Conservation (phyloP, 1,139 yeast genomes). For the Starmera stellimalicola region DNA sequence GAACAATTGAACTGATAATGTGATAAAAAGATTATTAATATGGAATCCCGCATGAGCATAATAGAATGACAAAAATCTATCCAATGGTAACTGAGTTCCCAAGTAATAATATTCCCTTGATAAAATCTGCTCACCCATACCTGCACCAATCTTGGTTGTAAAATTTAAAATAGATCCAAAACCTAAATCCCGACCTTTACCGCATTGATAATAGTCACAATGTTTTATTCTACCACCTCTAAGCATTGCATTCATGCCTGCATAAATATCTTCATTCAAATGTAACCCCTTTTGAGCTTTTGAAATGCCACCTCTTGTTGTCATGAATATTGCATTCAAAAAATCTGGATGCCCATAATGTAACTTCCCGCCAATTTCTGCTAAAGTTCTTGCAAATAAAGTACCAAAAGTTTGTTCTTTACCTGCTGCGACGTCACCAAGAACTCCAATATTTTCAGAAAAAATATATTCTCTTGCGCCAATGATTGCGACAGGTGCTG, state of each 20-base stretch:
- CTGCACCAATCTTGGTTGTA: slow-evolving; percentile 86
- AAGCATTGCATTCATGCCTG: slow-evolving; percentile 76
- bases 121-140: slow-evolving; percentile 88
- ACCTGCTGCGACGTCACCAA: slow-evolving; percentile 91
- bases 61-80: slow-evolving; percentile 73
- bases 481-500: slow-evolving; percentile 65
- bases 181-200: slow-evolving; percentile 86
- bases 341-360: slow-evolving; percentile 95
- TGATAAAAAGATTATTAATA: slow-evolving; percentile 69
- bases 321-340: slow-evolving; percentile 75
- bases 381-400: slow-evolving; percentile 74
- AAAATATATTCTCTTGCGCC: slow-evolving; percentile 88
- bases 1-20: slow-evolving; percentile 64
- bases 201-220: slow-evolving; percentile 84
- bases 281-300: slow-evolving; percentile 85
- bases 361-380: slow-evolving; percentile 78
- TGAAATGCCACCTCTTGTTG: slow-evolving; percentile 84
- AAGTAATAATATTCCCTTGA: slow-evolving; percentile 78
- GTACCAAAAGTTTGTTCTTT: slow-evolving; percentile 93
- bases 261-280: slow-evolving; percentile 83
- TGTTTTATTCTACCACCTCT: slow-evolving; percentile 85
- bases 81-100: slow-evolving; percentile 73
- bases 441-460: slow-evolving; percentile 75
- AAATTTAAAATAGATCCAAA: slow-evolving; percentile 78
- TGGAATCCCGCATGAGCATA: slow-evolving; percentile 94